phyloP scores from a whole-genome alignment of 225 moss, liverwort and hornwort species.

The Rhytidiadelphus loreus region DNA sequence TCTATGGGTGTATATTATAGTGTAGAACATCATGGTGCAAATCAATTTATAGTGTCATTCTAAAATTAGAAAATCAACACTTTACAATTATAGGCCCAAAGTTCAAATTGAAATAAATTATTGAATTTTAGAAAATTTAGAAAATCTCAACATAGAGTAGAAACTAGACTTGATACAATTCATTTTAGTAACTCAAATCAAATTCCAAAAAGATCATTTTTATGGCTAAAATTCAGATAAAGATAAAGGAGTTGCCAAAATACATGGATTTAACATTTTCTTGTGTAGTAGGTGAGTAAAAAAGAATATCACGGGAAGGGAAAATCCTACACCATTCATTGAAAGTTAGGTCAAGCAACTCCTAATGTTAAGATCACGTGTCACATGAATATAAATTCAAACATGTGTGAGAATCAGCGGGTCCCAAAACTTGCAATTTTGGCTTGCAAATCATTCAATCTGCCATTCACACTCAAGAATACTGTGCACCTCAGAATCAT shows the following conservation, averaged over 20 bases:
- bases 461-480: neutral
- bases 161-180: neutral
- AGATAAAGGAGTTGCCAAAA: neutral
- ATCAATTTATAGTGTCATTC: neutral
- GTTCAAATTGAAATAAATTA: neutral
- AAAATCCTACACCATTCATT: neutral
- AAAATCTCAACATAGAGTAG: neutral
- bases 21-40: neutral
- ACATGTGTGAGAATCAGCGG: neutral
- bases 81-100: neutral
- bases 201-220: neutral
- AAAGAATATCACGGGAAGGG: neutral
- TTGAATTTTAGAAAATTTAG: neutral
- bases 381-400: neutral
- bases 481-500: neutral
- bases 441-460: neutral
- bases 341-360: neutral
- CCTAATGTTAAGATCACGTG: neutral
- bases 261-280: neutral
- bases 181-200: fast-evolving
- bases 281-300: too few species aligned
- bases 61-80: too few species aligned
- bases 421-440: neutral
- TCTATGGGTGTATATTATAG: neutral
- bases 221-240: neutral